Percentiles rank a stretch among this genome's conserved stretches.
These are phyloP conservation scores for Kodamaea sp. DNA, from an alignment of 1,139 yeast genomes.

Conservation along the genomic window DNA sequence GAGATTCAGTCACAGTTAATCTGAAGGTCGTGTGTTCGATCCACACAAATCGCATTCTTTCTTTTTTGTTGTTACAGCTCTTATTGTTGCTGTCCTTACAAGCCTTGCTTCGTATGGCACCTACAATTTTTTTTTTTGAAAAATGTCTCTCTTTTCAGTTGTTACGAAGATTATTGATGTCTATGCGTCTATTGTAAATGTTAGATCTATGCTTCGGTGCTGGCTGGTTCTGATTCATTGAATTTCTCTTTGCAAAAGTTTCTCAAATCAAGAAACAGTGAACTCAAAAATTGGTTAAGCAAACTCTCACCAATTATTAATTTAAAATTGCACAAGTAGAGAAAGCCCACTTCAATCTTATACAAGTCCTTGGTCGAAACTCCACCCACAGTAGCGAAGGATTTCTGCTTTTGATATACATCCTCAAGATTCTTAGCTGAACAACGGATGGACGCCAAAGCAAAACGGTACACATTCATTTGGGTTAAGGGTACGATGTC, in stretches of 20 bases:
- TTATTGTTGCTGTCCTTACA: background rate
- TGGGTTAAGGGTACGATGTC: constrained; percentile 34
- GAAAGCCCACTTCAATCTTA: constrained; percentile 43
- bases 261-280: constrained; percentile 30
- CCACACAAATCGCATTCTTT: constrained; percentile 34
- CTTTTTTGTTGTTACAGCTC: constrained; percentile 3
- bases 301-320: constrained; percentile 38
- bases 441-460: constrained; percentile 46
- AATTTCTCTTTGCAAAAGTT: constrained; percentile 21
- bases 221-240: too few species aligned
- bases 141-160: background rate
- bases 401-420: constrained; percentile 43
- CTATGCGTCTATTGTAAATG: constrained; percentile 4
- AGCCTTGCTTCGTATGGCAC: too few species aligned
- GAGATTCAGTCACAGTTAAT: constrained; percentile 42
- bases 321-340: constrained; percentile 43
- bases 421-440: constrained; percentile 48
- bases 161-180: background rate
- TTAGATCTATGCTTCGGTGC: too few species aligned
- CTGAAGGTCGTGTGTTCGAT: constrained; percentile 62
- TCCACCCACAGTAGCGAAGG: constrained; percentile 49
- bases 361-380: constrained; percentile 40
- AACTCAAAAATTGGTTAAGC: constrained; percentile 33
- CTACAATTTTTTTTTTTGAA: background rate
- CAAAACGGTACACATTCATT: constrained; percentile 39